Percentiles rank a stretch among this genome's conserved stretches.
These are phyloP conservation scores for Citropsis articulata DNA, from an alignment of 345 rosid species.

Conservation along the genomic window DNA sequence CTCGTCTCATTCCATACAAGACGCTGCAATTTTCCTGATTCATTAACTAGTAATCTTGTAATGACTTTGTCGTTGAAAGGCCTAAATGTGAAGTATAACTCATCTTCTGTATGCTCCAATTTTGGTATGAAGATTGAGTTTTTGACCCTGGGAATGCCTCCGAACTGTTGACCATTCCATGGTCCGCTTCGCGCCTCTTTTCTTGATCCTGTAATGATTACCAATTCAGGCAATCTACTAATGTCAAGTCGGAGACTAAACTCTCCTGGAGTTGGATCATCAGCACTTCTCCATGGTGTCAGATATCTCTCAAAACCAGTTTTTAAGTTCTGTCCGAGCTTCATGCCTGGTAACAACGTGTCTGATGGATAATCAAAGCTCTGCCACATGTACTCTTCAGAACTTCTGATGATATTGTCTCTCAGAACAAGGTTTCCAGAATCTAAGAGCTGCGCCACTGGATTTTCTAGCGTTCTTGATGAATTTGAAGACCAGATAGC, in stretches of 20 bases:
- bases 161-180: conserved; percentile 35
- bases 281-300: conserved; percentile 25
- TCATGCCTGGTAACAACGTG: conserved; percentile 44
- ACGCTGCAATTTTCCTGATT: conserved; percentile 19
- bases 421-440: conserved; percentile 46
- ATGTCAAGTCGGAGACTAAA: conserved; percentile 19
- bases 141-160: conserved; percentile 31
- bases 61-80: conserved; percentile 12
- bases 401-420: conserved; percentile 2
- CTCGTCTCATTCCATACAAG: conserved; percentile 18
- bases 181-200: conserved; percentile 26
- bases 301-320: conserved; percentile 18
- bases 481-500: conserved; percentile 37
- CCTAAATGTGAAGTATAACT: conserved; percentile 21
- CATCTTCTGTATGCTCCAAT: conserved; percentile 13
- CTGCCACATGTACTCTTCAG: conserved; percentile 32
- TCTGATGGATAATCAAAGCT: conserved; percentile 39
- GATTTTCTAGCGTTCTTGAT: conserved; percentile 16
- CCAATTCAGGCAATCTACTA: conserved; percentile 22
- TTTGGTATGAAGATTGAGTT: conserved; percentile 14
- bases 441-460: conserved; percentile 34
- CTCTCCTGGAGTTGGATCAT: conserved; percentile 28
- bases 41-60: conserved; percentile 18
- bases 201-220: conserved; percentile 1
- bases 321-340: conserved; percentile 28